These are phyloP conservation scores for Vitis hybrid DNA, from an alignment of 177 flowering plant genomes.

Conservation along the genomic window DNA sequence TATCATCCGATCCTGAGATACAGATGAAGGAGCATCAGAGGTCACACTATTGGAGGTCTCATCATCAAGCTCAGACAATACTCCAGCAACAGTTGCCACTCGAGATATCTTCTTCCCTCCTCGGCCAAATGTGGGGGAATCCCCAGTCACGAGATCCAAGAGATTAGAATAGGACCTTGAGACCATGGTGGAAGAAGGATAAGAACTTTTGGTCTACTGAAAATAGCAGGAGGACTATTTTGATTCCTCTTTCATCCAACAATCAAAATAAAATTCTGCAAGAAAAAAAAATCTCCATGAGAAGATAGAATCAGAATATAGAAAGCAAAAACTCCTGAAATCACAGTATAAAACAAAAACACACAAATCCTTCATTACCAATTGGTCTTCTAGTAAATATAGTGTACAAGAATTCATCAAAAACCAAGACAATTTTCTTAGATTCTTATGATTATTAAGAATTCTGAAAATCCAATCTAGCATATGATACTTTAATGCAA, in stretches of 20 bases:
- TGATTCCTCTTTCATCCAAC: constrained; percentile 5
- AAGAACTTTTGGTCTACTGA: not conserved
- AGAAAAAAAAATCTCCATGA: not conserved
- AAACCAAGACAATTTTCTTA: too few species aligned
- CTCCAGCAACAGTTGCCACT: constrained; percentile 81
- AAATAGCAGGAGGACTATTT: not conserved
- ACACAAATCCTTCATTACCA: too few species aligned
- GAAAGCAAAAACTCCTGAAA: not conserved
- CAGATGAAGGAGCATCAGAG: constrained; percentile 84
- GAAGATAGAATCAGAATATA: constrained; percentile 4
- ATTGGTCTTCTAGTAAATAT: too few species aligned
- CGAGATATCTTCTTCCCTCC: constrained; percentile 72
- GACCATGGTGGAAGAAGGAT: constrained; percentile 42
- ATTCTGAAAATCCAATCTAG: too few species aligned
- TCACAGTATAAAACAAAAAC: not conserved
- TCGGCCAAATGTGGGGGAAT: constrained; percentile 55
- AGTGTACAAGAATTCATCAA: too few species aligned
- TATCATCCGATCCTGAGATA: constrained; percentile 75
- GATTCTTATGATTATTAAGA: too few species aligned
- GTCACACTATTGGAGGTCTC: constrained; percentile 59
- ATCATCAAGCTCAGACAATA: constrained; percentile 77
- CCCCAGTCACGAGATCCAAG: constrained; percentile 76
- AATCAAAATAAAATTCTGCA: constrained; percentile 15
- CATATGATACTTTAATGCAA: too few species aligned
- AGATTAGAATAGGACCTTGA: constrained; percentile 93